These are phyloP conservation scores for Cyclotella sp. DNA, from an alignment of 108 stramenopile genomes.

Conservation along the genomic window DNA sequence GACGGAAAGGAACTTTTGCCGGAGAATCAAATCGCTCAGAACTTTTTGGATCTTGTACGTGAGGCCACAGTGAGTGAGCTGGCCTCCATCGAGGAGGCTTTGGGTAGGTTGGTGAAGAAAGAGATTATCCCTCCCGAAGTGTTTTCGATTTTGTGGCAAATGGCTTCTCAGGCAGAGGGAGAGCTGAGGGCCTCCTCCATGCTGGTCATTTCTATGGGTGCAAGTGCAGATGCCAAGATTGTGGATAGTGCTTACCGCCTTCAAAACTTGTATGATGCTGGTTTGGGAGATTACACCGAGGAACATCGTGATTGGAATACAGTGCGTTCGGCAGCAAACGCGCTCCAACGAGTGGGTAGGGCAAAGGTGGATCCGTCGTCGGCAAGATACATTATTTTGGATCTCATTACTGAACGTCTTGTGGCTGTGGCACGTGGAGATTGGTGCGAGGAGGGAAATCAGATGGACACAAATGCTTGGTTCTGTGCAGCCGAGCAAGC, in stretches of 20 bases:
- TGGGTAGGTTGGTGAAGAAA: slow-evolving; percentile 79
- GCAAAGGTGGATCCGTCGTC: slow-evolving; percentile 68
- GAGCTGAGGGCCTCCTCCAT: slow-evolving; percentile 79
- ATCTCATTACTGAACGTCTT: slow-evolving; percentile 80
- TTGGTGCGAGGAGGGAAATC: slow-evolving; percentile 79
- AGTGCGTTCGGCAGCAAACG: slow-evolving; percentile 78
- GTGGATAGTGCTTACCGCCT: slow-evolving; percentile 88
- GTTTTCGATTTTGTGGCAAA: slow-evolving; percentile 82
- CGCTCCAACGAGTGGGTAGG: slow-evolving; percentile 75
- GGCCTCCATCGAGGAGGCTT: slow-evolving; percentile 95
- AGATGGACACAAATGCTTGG: slow-evolving; percentile 79
- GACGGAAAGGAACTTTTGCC: slow-evolving; percentile 80
- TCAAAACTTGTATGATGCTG: slow-evolving; percentile 78
- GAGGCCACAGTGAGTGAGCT: slow-evolving; percentile 87
- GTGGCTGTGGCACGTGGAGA: slow-evolving; percentile 81
- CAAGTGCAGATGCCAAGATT: slow-evolving; percentile 84
- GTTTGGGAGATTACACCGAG: slow-evolving; percentile 80
- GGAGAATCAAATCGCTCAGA: slow-evolving; percentile 82
- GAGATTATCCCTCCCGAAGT: slow-evolving; percentile 83
- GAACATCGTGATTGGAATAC: slow-evolving; percentile 81
- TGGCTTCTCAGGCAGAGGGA: slow-evolving; percentile 67
- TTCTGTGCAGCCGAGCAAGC: slow-evolving; percentile 92
- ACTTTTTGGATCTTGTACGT: slow-evolving; percentile 79
- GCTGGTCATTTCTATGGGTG: slow-evolving; percentile 87
- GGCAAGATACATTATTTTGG: slow-evolving; percentile 80